Percentiles rank a stretch among this genome's conserved stretches.
Evolutionary conservation across 176 grass and related monocot species (phyloP).

Genomic region (Aechmea fasciata): DNA sequence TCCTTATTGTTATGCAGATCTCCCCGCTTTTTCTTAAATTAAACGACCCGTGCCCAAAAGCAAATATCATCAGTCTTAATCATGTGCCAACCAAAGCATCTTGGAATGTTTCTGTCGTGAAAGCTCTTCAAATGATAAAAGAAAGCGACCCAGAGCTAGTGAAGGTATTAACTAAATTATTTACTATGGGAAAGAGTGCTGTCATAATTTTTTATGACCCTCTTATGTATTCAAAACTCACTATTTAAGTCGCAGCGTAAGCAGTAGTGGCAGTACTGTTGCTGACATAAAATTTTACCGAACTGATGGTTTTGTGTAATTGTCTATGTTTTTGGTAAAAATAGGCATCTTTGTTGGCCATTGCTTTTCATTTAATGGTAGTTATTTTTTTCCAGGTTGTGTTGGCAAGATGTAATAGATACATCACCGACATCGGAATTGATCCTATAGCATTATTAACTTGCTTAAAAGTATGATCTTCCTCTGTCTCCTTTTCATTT

Average conservation of each 20-base stretch:
- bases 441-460: constrained; percentile 68
- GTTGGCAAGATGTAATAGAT: constrained; percentile 83
- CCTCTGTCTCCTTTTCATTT: not conserved
- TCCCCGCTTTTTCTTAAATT: constrained; percentile 37
- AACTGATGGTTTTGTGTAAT: too few relatives aligned
- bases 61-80: constrained; percentile 51
- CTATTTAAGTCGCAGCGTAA: too few relatives aligned
- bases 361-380: constrained; percentile 13
- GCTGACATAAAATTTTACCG: too few relatives aligned
- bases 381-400: constrained; percentile 49
- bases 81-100: constrained; percentile 69
- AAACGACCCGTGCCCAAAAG: constrained; percentile 34
- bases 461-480: constrained; percentile 45
- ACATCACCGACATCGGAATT: constrained; percentile 61
- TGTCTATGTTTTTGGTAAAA: too few relatives aligned
- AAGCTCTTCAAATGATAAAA: constrained; percentile 86
- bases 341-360: too few relatives aligned
- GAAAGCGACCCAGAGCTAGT: constrained; percentile 50
- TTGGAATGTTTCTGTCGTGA: constrained; percentile 79
- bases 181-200: not conserved
- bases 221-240: not conserved
- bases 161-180: constrained; percentile 41
- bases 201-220: not conserved
- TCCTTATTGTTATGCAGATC: constrained; percentile 44
- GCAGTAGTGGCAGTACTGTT: too few relatives aligned